A percentile compares a stretch with the other conserved stretches of the same genome.
phyloP scores from a whole-genome alignment of 1,284 basidiomycete genomes.

The Pseudozyma pruni region DNA sequence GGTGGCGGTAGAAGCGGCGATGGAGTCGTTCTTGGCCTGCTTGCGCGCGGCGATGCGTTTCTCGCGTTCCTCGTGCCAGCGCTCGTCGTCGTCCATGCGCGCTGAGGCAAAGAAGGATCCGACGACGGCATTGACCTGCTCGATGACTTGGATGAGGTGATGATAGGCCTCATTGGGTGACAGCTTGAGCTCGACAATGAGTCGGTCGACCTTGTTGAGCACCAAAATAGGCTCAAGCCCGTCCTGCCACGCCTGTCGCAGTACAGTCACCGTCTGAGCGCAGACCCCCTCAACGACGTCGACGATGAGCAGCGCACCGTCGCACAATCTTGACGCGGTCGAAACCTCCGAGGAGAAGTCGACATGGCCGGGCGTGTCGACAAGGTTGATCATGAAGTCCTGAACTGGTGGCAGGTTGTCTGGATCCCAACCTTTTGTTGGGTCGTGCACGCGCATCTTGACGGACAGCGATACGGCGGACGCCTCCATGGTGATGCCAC shows the following conservation, averaged over 20 bases:
- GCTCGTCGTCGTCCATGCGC: constrained; percentile 89
- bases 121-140: constrained; percentile 98
- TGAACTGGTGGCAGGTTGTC: constrained; percentile 64
- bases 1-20: constrained; percentile 65
- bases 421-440: constrained; percentile 45
- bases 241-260: constrained; percentile 94
- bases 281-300: constrained; percentile 99
- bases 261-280: constrained; percentile 94
- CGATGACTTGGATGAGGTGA: constrained; percentile 89
- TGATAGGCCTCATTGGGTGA: constrained; percentile 93
- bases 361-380: constrained; percentile 98
- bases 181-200: constrained; percentile 92
- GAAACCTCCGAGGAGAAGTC: constrained; percentile 98
- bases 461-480: constrained; percentile 76
- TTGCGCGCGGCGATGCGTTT: constrained; percentile 79
- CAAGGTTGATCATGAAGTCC: constrained; percentile 88
- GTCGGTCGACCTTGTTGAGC: constrained; percentile 95
- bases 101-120: constrained; percentile 94
- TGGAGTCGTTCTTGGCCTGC: constrained; percentile 69
- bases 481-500: constrained; percentile 99
- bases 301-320: constrained; percentile 95
- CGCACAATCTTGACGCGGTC: constrained; percentile 89
- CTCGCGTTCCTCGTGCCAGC: constrained; percentile 92
- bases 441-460: constrained; percentile 58
- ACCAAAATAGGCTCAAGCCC: constrained; percentile 89